A percentile compares a stretch with the other conserved stretches of the same genome.
phyloP scores from a whole-genome alignment of 208 protist genomes.

The Crithidia acanthocephali region DNA sequence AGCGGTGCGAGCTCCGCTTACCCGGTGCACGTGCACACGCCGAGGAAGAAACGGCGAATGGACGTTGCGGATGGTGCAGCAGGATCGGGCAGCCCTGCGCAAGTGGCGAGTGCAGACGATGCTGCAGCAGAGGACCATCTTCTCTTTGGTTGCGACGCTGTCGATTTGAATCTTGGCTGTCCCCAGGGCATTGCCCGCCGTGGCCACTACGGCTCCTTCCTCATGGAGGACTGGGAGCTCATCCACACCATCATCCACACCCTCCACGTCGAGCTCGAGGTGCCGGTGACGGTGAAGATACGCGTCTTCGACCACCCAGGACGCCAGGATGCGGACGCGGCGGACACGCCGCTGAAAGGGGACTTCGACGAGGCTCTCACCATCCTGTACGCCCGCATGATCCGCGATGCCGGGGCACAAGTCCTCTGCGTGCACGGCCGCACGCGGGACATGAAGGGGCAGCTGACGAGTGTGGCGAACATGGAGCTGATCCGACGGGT shows the following conservation, averaged over 20 bases:
- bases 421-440: conserved; percentile 90
- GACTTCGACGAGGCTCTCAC: conserved; percentile 76
- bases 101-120: not conserved
- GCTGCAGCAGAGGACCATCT: conserved; percentile 2
- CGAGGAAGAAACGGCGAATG: not conserved
- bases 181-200: conserved; percentile 93
- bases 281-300: conserved; percentile 94
- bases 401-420: conserved; percentile 81
- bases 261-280: conserved; percentile 78
- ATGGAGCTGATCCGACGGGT: conserved; percentile 71
- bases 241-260: conserved; percentile 86
- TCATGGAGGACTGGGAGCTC: conserved; percentile 90
- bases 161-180: conserved; percentile 94
- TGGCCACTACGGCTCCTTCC: conserved; percentile 92
- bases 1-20: not conserved
- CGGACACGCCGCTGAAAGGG: conserved; percentile 6
- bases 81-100: not conserved
- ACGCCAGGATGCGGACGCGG: not conserved
- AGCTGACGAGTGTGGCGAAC: conserved; percentile 67
- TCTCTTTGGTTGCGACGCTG: conserved; percentile 78
- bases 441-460: conserved; percentile 84
- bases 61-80: too few relatives aligned
- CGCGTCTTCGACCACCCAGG: conserved; percentile 75
- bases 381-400: conserved; percentile 85
- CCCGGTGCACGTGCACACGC: conserved; percentile 5